phyloP scores from a whole-genome alignment of 768 basidiomycete genomes.

The Rhodotorula kratochvilovae region DNA sequence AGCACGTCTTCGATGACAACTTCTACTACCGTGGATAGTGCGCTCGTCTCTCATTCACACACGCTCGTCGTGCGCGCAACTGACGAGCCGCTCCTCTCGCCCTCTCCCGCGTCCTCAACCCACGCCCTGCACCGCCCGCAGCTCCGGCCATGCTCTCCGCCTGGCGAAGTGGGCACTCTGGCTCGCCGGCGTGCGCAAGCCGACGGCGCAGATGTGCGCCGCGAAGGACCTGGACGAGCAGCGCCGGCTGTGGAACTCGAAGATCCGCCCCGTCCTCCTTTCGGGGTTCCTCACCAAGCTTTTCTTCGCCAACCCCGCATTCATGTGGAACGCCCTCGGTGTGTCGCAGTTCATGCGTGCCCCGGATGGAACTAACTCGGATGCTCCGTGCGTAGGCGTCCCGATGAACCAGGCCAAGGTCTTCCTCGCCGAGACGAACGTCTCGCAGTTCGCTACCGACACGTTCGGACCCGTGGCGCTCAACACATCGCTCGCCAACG shows the following conservation, averaged over 20 bases:
- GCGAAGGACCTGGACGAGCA: conserved; percentile 60
- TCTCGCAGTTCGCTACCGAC: conserved; percentile 49
- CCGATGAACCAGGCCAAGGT: conserved; percentile 57
- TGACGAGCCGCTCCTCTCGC: conserved; percentile 42
- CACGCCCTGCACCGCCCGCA: no score
- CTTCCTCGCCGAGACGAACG: conserved; percentile 41
- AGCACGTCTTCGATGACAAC: conserved; percentile 51
- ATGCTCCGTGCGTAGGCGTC: conserved; percentile 51
- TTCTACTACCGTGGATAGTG: conserved; percentile 69
- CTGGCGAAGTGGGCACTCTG: conserved; percentile 59
- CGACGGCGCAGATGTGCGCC: conserved; percentile 58
- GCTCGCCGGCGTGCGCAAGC: conserved; percentile 58
- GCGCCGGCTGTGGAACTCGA: conserved; percentile 59
- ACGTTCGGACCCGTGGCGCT: conserved; percentile 50
- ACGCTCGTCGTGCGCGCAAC: no score
- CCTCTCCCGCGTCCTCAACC: rapidly evolving
- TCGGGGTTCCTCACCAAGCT: conserved; percentile 57
- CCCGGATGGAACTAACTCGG: not conserved
- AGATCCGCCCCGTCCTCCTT: conserved; percentile 61
- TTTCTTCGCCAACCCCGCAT: conserved; percentile 53
- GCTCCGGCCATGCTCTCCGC: conserved; percentile 53
- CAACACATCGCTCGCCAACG: conserved; percentile 55
- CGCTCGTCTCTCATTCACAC: no score
- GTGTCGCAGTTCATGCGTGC: conserved; percentile 59
- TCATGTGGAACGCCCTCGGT: conserved; percentile 71